Conservation (phyloP, 2,329 filamentous ascomycete species). For the Fonsecaea nubica region DNA sequence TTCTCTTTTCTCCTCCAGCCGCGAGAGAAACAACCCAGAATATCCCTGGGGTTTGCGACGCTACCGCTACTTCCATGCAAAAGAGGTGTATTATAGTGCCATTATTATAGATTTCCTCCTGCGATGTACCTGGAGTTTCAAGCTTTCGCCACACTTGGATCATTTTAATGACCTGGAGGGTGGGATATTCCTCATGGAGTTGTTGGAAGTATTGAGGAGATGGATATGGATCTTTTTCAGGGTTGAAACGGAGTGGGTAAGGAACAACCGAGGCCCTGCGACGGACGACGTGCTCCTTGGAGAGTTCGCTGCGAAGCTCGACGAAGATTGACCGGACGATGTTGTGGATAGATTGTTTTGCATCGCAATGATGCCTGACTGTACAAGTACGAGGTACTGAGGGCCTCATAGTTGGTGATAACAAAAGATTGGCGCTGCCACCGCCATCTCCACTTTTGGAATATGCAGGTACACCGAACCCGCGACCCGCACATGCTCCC, state of each 20-base stretch:
- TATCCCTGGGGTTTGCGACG: slow-evolving; percentile 80
- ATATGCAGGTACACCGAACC: slow-evolving; percentile 14
- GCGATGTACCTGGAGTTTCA: slow-evolving; percentile 89
- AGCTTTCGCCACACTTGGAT: slow-evolving; percentile 80
- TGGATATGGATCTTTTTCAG: slow-evolving; percentile 72
- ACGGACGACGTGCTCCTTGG: slow-evolving; percentile 76
- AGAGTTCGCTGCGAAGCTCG: slow-evolving; percentile 71
- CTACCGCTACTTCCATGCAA: slow-evolving; percentile 73
- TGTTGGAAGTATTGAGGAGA: slow-evolving; percentile 82
- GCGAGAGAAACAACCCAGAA: slow-evolving; percentile 65
- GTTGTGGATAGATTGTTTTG: neutral
- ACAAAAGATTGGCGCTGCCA: neutral
- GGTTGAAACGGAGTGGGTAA: slow-evolving; percentile 49
- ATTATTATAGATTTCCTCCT: slow-evolving; percentile 80
- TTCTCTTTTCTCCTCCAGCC: slow-evolving; percentile 71
- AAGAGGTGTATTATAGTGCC: slow-evolving; percentile 80
- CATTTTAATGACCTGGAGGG: slow-evolving; percentile 86
- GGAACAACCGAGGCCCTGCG: slow-evolving; percentile 61
- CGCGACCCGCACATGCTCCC: neutral
- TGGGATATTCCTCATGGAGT: slow-evolving; percentile 85
- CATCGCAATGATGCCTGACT: neutral
- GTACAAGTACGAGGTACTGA: neutral
- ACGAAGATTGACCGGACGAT: slow-evolving; percentile 58
- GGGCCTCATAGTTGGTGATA: neutral
- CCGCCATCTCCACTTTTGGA: slow-evolving; percentile 2